Evolutionary conservation across 169 alveolate genomes (phyloP).

Genomic region (Miamiensis avidus): DNA sequence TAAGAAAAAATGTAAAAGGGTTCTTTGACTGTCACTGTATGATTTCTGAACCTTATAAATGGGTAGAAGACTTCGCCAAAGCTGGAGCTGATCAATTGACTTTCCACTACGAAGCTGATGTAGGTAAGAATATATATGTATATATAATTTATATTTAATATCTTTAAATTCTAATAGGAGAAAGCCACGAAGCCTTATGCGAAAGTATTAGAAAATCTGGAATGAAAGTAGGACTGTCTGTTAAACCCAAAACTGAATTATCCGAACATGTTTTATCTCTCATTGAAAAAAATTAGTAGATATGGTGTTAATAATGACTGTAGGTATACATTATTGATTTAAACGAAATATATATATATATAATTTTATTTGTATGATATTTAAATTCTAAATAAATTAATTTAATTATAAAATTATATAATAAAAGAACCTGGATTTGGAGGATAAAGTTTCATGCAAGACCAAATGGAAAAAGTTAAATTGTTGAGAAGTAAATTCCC

Average conservation of each 20-base stretch:
- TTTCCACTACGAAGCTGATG: slow-evolving; percentile 85
- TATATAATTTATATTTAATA: no score
- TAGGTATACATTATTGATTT: slow-evolving; percentile 35
- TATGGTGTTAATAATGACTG: slow-evolving; percentile 89
- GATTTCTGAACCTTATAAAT: slow-evolving; percentile 82
- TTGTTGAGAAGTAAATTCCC: slow-evolving; percentile 62
- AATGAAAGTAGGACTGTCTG: slow-evolving; percentile 79
- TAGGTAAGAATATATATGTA: slow-evolving; percentile 15
- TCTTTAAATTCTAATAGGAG: background rate
- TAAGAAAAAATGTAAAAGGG: slow-evolving; percentile 55
- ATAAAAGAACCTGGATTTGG: slow-evolving; percentile 91
- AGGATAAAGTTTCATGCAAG: slow-evolving; percentile 88
- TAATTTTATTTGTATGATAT: no score
- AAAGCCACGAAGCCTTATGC: slow-evolving; percentile 30
- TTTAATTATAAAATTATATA: background rate
- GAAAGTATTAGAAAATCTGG: slow-evolving; percentile 48
- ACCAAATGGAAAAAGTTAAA: slow-evolving; percentile 81
- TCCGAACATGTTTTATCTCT: slow-evolving; percentile 42
- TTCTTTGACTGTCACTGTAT: slow-evolving; percentile 88
- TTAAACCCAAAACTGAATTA: slow-evolving; percentile 78
- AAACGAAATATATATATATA: background rate
- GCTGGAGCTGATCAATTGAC: slow-evolving; percentile 83
- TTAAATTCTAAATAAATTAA: background rate
- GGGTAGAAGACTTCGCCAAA: slow-evolving; percentile 74
- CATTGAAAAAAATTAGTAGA: slow-evolving; percentile 60